Evolutionary conservation across 1,139 yeast species (phyloP).

Genomic region (Arxiozyma bovina): DNA sequence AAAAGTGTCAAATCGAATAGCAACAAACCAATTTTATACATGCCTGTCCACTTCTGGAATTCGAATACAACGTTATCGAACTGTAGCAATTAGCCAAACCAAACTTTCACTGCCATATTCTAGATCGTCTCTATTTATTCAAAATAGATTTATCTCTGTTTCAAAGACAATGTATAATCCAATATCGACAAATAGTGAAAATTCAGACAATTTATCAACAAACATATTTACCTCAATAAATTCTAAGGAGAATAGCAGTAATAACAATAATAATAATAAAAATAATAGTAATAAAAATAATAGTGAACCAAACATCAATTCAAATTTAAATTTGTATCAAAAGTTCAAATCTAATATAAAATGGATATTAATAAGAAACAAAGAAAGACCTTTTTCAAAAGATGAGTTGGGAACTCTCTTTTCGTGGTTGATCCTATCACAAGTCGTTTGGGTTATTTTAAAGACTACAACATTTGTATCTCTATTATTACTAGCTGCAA

Average conservation of each 20-base stretch:
- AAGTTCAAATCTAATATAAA: conserved; percentile 44
- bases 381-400: conserved; percentile 37
- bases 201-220: not conserved
- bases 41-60: not conserved
- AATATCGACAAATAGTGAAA: not conserved
- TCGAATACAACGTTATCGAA: not conserved
- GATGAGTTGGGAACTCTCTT: conserved; percentile 53
- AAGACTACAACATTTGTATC: conserved; percentile 62
- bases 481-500: conserved; percentile 41
- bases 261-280: not conserved
- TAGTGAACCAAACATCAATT: not conserved
- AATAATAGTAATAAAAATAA: not conserved
- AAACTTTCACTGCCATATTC: not conserved
- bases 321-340: conserved; percentile 1
- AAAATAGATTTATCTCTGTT: not conserved
- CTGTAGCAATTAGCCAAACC: not conserved
- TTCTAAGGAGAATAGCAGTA: not conserved
- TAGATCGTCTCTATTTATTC: not conserved
- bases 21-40: not conserved
- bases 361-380: conserved; percentile 48
- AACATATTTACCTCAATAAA: not conserved
- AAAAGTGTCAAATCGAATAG: not conserved
- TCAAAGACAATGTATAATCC: not conserved
- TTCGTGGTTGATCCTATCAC: conserved; percentile 32
- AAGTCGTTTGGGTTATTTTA: conserved; percentile 40